Evolutionary conservation across 352 stramenopile genomes (phyloP).

Genomic region (Phytophthora sp.): DNA sequence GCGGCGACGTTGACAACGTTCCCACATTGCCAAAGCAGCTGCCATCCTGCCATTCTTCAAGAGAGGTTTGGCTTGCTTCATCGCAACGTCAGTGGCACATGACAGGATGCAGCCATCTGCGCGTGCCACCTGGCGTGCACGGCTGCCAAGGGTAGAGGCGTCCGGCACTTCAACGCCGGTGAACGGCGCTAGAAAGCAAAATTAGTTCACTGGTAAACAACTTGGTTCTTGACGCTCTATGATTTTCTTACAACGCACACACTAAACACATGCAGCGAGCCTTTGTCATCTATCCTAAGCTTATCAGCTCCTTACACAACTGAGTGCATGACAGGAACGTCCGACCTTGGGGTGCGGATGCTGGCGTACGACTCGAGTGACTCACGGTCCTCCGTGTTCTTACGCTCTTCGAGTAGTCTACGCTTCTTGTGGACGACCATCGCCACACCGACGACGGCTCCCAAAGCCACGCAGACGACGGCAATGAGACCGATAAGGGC

Average conservation of each 20-base stretch:
- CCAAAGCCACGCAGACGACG: constrained; percentile 25
- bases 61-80: constrained; percentile 5
- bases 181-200: no score
- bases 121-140: constrained; percentile 4
- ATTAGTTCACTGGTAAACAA: no score
- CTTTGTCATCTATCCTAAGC: no score
- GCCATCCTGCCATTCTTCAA: constrained; percentile 26
- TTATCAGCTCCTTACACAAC: constrained; percentile 21
- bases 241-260: no score
- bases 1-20: background rate
- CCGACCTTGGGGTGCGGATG: constrained; percentile 22
- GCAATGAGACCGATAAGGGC: constrained; percentile 27
- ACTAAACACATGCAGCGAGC: no score
- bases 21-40: constrained; percentile 18
- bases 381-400: constrained; percentile 20
- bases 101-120: constrained; percentile 14
- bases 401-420: constrained; percentile 32
- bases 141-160: no score
- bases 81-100: constrained; percentile 22
- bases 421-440: constrained; percentile 31
- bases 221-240: no score
- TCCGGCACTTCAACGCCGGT: no score
- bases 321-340: constrained; percentile 25
- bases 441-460: constrained; percentile 15
- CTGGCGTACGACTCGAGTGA: constrained; percentile 22